These are phyloP conservation scores for Pulicaria dysenterica DNA, from an alignment of 129 eudicot genomes.

Conservation along the genomic window DNA sequence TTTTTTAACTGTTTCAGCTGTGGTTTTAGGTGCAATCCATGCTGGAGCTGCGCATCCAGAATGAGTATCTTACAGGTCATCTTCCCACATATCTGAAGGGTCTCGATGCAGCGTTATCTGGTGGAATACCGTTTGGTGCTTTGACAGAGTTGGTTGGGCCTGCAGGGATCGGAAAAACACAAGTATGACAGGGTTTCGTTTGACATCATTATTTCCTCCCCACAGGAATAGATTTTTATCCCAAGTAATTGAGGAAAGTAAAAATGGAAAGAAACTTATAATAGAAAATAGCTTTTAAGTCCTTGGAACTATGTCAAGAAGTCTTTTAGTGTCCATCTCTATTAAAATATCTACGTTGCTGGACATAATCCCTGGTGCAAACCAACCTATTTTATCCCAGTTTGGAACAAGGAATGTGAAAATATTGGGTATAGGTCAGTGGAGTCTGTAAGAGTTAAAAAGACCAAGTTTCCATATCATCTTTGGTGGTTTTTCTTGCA, in stretches of 20 bases:
- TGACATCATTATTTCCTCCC: constrained; percentile 1
- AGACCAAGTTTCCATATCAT: background rate
- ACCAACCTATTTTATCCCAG: background rate
- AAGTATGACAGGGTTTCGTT: constrained; percentile 43
- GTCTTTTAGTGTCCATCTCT: background rate
- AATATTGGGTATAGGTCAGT: background rate
- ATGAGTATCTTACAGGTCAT: constrained; percentile 61
- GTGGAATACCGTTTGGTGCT: constrained; percentile 86
- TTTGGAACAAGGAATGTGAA: background rate
- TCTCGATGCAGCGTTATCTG: constrained; percentile 71
- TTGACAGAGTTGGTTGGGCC: constrained; percentile 96
- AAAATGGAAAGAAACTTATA: background rate
- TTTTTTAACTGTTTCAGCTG: constrained; percentile 21
- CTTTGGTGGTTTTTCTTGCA: background rate
- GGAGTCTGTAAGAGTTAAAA: background rate
- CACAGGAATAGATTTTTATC: background rate
- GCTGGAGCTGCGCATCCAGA: constrained; percentile 53
- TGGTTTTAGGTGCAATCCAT: constrained; percentile 60
- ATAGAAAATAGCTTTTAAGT: background rate
- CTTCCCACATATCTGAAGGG: constrained; percentile 80
- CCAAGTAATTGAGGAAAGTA: background rate
- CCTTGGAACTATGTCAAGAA: background rate
- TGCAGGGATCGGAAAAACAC: constrained; percentile 93
- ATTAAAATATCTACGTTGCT: background rate
- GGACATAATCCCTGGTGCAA: background rate